These are phyloP conservation scores for Coemansia sp. DNA, from an alignment of 192 early-diverging fungal species.

Conservation along the genomic window DNA sequence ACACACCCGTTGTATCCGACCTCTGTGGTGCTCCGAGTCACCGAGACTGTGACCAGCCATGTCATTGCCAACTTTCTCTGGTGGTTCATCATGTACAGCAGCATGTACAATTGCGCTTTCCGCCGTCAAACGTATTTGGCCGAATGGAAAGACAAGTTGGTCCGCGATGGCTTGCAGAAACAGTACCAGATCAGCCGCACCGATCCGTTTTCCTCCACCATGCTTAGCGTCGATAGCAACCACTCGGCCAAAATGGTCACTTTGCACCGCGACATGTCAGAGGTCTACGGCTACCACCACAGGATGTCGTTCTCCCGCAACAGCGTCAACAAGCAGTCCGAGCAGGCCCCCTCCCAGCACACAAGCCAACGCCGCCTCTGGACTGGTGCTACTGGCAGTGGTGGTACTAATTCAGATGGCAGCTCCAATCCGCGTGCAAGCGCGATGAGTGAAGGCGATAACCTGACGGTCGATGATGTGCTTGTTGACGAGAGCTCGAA, in stretches of 20 bases:
- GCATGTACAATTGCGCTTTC: slow-evolving; percentile 45
- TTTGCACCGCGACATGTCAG: slow-evolving; percentile 24
- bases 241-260: slow-evolving; percentile 27
- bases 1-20: slow-evolving; percentile 43
- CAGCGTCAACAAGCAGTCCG: slow-evolving; percentile 11
- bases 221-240: slow-evolving; percentile 29
- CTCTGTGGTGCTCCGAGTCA: slow-evolving; percentile 9
- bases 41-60: slow-evolving; percentile 34
- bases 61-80: slow-evolving; percentile 44
- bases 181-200: slow-evolving; percentile 51
- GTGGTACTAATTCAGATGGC: background rate
- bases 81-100: slow-evolving; percentile 56
- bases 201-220: slow-evolving; percentile 40
- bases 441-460: slow-evolving; percentile 12
- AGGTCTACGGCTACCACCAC: slow-evolving; percentile 26
- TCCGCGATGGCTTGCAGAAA: slow-evolving; percentile 48
- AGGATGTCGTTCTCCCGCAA: slow-evolving; percentile 39
- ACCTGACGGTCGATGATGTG: slow-evolving; percentile 12
- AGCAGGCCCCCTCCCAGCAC: background rate
- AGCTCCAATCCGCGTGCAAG: slow-evolving; percentile 10
- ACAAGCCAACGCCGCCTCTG: background rate
- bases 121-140: slow-evolving; percentile 31
- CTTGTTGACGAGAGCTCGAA: slow-evolving; percentile 17
- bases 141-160: slow-evolving; percentile 48
- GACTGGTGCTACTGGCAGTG: background rate